These are phyloP conservation scores for Globisporangium cylindrosporum DNA, from an alignment of 352 stramenopile species.

Conservation along the genomic window DNA sequence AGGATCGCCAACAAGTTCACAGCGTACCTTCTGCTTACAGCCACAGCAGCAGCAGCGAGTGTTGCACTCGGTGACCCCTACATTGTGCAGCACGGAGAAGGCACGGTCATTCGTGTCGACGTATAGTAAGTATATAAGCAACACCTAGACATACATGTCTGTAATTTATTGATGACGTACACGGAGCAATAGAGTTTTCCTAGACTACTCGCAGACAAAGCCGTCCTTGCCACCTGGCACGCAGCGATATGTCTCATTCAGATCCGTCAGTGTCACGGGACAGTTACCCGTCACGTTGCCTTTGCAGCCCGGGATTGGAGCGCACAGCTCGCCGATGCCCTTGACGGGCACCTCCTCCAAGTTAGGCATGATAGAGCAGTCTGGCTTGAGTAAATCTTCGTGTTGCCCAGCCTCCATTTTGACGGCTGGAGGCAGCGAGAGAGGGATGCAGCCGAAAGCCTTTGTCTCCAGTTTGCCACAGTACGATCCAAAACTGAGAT, in stretches of 20 bases:
- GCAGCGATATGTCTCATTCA: constrained; percentile 3
- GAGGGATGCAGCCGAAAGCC: constrained; percentile 1
- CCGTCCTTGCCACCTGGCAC: not conserved
- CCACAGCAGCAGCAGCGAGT: not conserved
- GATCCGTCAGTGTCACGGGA: constrained; percentile 1
- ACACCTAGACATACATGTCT: not conserved
- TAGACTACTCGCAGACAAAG: constrained; percentile 4
- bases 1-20: constrained; percentile 6
- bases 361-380: constrained; percentile 6
- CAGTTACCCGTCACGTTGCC: constrained; percentile 8
- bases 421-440: not conserved
- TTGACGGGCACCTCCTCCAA: constrained; percentile 2
- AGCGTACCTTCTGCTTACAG: constrained; percentile 1
- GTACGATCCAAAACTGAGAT: constrained; percentile 7
- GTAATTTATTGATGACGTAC: constrained; percentile 9
- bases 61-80: constrained; percentile 2
- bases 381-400: not conserved
- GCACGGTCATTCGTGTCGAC: constrained; percentile 4
- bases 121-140: constrained; percentile 3
- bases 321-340: constrained; percentile 4
- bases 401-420: not conserved
- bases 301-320: constrained; percentile 2
- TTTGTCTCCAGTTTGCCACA: not conserved
- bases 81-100: constrained; percentile 3
- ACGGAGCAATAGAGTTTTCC: not conserved